A percentile compares a stretch with the other conserved stretches of the same genome.
phyloP scores from a whole-genome alignment of 2,329 filamentous ascomycete genomes.

The Thermothelomyces thermophilus region DNA sequence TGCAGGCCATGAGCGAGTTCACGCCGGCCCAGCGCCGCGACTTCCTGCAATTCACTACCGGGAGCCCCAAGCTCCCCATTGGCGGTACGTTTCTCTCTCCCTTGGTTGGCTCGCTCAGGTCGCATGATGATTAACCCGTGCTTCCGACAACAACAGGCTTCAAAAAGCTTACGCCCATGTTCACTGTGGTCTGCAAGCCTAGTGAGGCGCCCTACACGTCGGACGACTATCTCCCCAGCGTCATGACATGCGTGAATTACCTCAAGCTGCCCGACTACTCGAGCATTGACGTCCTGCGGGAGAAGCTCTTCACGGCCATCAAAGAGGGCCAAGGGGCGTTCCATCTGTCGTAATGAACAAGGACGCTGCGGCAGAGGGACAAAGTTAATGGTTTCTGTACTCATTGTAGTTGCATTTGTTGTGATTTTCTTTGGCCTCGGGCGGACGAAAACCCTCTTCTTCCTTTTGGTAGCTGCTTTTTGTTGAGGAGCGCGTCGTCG shows the following conservation, averaged over 20 bases:
- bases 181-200: slow-evolving; percentile 98
- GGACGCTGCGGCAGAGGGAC: too few species aligned
- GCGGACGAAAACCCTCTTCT: too few species aligned
- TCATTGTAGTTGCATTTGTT: too few species aligned
- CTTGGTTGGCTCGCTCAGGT: background rate
- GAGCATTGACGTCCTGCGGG: slow-evolving; percentile 65
- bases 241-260: slow-evolving; percentile 99
- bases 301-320: slow-evolving; percentile 77
- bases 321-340: slow-evolving; percentile 96
- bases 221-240: slow-evolving; percentile 97
- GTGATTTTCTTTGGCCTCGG: too few species aligned
- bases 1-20: slow-evolving; percentile 92
- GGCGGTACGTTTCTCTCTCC: slow-evolving; percentile 56
- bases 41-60: slow-evolving; percentile 96
- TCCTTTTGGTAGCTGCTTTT: too few species aligned
- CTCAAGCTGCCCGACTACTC: slow-evolving; percentile 96
- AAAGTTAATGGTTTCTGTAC: too few species aligned
- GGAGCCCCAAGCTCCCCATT: slow-evolving; percentile 95
- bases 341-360: slow-evolving; percentile 70
- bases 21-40: slow-evolving; percentile 69
- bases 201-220: slow-evolving; percentile 88
- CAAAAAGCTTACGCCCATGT: slow-evolving; percentile 94
- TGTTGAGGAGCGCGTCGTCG: too few species aligned
- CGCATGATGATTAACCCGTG: slow-evolving; percentile 25
- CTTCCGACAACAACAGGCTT: slow-evolving; percentile 58